Conservation (phyloP, 2,329 filamentous ascomycete species). For the Fusarium sp. region DNA sequence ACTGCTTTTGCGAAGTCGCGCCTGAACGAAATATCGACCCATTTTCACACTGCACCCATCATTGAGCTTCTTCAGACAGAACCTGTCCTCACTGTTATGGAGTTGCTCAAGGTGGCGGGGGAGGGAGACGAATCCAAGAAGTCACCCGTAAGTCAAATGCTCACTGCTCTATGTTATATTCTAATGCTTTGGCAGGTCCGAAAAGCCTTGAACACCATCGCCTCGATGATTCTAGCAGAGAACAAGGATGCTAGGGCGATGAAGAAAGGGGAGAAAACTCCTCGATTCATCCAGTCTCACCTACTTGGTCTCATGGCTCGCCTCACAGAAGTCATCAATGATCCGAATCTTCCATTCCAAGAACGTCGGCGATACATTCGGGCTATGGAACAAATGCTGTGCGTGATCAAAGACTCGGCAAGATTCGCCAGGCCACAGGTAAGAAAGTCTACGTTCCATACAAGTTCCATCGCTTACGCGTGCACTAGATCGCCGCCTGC, state of each 20-base stretch:
- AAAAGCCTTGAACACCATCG: constrained; percentile 58
- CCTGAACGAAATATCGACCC: constrained; percentile 71
- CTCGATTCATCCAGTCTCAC: constrained; percentile 80
- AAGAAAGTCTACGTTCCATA: constrained; percentile 39
- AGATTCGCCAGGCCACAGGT: constrained; percentile 86
- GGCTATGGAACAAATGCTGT: constrained; percentile 88
- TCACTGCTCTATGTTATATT: neutral
- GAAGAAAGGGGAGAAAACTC: constrained; percentile 66
- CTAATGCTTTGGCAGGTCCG: constrained; percentile 54
- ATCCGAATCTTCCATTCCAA: constrained; percentile 63
- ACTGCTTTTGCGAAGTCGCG: constrained; percentile 73
- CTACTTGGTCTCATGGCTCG: constrained; percentile 86
- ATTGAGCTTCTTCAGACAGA: constrained; percentile 75
- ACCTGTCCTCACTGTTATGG: constrained; percentile 76
- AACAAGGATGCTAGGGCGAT: constrained; percentile 53
- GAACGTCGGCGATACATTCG: constrained; percentile 81
- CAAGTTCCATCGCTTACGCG: neutral
- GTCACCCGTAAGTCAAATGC: constrained; percentile 58
- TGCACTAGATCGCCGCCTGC: constrained; percentile 81
- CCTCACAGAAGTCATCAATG: constrained; percentile 80
- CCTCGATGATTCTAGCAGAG: constrained; percentile 50
- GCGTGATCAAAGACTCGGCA: constrained; percentile 74
- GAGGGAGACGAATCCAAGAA: constrained; percentile 68
- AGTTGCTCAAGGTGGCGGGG: constrained; percentile 80
- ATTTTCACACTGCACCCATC: constrained; percentile 72